Evolutionary conservation across 352 stramenopile species (phyloP).

Genomic region (Globisporangium solare): DNA sequence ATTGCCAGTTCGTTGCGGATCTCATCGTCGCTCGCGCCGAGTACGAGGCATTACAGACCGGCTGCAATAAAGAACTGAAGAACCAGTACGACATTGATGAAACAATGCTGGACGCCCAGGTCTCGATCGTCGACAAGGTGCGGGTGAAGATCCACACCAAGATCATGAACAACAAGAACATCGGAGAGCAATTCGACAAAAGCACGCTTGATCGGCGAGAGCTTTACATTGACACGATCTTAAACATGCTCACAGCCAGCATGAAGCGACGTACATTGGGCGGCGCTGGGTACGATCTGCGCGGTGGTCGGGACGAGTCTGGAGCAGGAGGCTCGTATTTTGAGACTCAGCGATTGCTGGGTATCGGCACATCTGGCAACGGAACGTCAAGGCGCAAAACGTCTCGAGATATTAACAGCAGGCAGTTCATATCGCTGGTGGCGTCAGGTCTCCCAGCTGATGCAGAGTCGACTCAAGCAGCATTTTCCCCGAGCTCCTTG

Average conservation of each 20-base stretch:
- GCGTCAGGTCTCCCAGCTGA: constrained; percentile 27
- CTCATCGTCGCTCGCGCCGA: constrained; percentile 70
- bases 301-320: constrained; percentile 11
- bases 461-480: constrained; percentile 17
- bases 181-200: constrained; percentile 85
- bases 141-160: constrained; percentile 74
- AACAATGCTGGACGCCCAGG: constrained; percentile 65
- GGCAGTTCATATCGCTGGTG: constrained; percentile 24
- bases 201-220: constrained; percentile 69
- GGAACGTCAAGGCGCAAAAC: constrained; percentile 22
- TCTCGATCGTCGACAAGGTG: constrained; percentile 64
- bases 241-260: constrained; percentile 71
- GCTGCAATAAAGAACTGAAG: constrained; percentile 59
- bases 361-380: constrained; percentile 14
- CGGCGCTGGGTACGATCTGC: constrained; percentile 10
- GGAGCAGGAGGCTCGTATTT: constrained; percentile 32
- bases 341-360: constrained; percentile 43
- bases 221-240: constrained; percentile 74
- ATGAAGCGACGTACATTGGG: constrained; percentile 67
- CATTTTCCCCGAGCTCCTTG: constrained; percentile 34
- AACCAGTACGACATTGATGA: constrained; percentile 43
- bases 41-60: constrained; percentile 65
- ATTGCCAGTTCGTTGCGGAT: constrained; percentile 81
- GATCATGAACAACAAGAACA: constrained; percentile 90
- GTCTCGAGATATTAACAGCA: constrained; percentile 12